phyloP scores from a whole-genome alignment of 208 protist species.

The Perkinsela sp. region DNA sequence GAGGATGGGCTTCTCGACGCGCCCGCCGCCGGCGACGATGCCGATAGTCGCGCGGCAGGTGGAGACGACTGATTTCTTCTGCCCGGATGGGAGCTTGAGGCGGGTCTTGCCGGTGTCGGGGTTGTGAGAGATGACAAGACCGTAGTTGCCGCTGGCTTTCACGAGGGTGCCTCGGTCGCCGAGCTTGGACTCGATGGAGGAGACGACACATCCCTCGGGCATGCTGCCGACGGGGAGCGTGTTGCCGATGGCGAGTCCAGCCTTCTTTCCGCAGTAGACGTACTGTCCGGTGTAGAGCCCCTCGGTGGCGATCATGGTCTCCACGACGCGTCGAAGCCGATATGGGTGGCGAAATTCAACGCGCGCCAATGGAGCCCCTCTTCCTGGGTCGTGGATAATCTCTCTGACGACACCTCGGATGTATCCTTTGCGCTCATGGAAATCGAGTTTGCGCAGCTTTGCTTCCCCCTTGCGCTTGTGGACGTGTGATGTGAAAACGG shows the following conservation, averaged over 20 bases:
- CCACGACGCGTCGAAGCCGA: constrained; percentile 60
- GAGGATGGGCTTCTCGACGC: constrained; percentile 96
- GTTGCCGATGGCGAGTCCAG: constrained; percentile 81
- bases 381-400: constrained; percentile 94
- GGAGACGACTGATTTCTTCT: constrained; percentile 84
- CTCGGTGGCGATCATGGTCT: constrained; percentile 88
- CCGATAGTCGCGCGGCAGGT: constrained; percentile 83
- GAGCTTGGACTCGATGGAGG: constrained; percentile 88
- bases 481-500: constrained; percentile 65
- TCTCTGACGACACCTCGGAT: constrained; percentile 56
- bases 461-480: constrained; percentile 79
- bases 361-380: constrained; percentile 89
- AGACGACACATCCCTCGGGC: constrained; percentile 96
- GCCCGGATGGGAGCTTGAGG: constrained; percentile 87
- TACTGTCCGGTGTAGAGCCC: constrained; percentile 96
- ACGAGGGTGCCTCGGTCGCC: constrained; percentile 83
- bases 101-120: constrained; percentile 78
- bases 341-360: constrained; percentile 88
- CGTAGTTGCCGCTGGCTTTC: constrained; percentile 82
- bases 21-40: constrained; percentile 90
- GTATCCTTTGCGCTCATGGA: constrained; percentile 82
- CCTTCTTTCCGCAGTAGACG: constrained; percentile 90
- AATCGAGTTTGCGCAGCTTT: constrained; percentile 81
- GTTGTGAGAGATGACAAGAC: constrained; percentile 85
- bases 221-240: constrained; percentile 79